A percentile compares a stretch with the other conserved stretches of the same genome.
phyloP scores from a whole-genome alignment of 257 asterid genomes.

The Petunia axillaris region DNA sequence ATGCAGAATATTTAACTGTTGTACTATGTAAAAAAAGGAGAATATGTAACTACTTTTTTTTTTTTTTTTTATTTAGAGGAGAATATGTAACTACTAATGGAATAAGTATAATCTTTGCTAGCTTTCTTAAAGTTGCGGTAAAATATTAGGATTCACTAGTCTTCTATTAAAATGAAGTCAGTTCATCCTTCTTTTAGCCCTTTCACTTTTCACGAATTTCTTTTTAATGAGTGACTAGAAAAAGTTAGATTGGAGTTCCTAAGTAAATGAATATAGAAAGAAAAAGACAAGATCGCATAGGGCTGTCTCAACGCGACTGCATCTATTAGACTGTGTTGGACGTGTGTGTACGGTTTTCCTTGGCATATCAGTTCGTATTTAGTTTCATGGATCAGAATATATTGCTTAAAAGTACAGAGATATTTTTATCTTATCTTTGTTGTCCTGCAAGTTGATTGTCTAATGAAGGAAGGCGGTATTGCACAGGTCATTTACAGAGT shows the following conservation, averaged over 20 bases:
- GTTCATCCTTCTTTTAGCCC: background rate
- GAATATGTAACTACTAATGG: background rate
- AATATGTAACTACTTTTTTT: background rate
- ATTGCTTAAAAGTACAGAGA: background rate
- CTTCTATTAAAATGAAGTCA: background rate
- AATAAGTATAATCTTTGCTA: background rate
- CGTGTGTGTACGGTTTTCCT: background rate
- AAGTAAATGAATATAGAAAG: background rate
- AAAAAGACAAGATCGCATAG: background rate
- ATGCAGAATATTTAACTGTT: background rate
- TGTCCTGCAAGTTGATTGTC: slow-evolving; percentile 21
- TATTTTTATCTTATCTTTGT: slow-evolving; percentile 1
- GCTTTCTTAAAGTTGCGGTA: background rate
- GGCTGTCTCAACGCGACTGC: background rate
- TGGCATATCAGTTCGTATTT: slow-evolving; percentile 5
- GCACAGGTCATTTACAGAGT: slow-evolving; percentile 69
- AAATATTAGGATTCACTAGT: background rate
- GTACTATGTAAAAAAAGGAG: background rate
- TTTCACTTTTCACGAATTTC: slow-evolving; percentile 18
- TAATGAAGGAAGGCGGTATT: slow-evolving; percentile 21
- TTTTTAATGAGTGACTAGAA: background rate
- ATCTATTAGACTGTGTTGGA: slow-evolving; percentile 4
- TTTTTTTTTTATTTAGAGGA: no score
- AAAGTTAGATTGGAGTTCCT: background rate
- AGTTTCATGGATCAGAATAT: background rate